Percentiles rank a stretch among this genome's conserved stretches.
Evolutionary conservation across 1,139 yeast species (phyloP).

Genomic region (Yamadazyma kanchanaburiensis): DNA sequence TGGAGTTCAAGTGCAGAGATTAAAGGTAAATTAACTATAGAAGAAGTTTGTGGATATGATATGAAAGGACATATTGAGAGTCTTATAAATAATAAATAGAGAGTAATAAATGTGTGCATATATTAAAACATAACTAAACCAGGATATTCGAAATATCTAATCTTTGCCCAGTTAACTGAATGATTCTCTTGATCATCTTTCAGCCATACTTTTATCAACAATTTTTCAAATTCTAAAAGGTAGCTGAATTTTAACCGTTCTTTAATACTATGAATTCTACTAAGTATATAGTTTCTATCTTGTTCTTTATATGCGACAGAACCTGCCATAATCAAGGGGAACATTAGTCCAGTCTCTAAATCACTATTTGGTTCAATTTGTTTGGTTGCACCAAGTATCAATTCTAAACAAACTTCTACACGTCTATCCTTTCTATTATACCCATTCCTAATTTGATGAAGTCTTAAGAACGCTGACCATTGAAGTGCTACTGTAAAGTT

Average conservation of each 20-base stretch:
- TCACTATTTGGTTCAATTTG: constrained; percentile 12
- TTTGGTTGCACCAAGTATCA: constrained; percentile 15
- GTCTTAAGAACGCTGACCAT: constrained; percentile 19
- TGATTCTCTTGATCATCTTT: constrained; percentile 14
- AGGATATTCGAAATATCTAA: constrained; percentile 16
- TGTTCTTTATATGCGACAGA: constrained; percentile 14
- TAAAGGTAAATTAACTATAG: constrained; percentile 22
- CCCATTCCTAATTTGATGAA: constrained; percentile 18
- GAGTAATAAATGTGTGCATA: neutral
- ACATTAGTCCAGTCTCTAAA: constrained; percentile 18
- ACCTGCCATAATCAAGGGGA: constrained; percentile 22
- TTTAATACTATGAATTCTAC: constrained; percentile 13
- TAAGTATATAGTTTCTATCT: constrained; percentile 15
- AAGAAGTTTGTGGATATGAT: constrained; percentile 27
- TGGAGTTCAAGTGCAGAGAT: constrained; percentile 20
- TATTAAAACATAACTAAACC: constrained; percentile 20
- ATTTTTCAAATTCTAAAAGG: constrained; percentile 16
- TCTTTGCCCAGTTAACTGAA: constrained; percentile 19
- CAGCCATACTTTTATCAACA: constrained; percentile 16
- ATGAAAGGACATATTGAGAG: constrained; percentile 19
- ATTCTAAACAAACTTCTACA: constrained; percentile 15
- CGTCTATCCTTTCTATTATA: constrained; percentile 16
- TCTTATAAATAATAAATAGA: constrained; percentile 4
- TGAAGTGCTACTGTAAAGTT: constrained; percentile 18
- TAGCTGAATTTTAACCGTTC: constrained; percentile 16